Evolutionary conservation across 768 basidiomycete genomes (phyloP), one percentile per base, ranked within the genome.

Genomic region (Suillus subalutaceus): DNA sequence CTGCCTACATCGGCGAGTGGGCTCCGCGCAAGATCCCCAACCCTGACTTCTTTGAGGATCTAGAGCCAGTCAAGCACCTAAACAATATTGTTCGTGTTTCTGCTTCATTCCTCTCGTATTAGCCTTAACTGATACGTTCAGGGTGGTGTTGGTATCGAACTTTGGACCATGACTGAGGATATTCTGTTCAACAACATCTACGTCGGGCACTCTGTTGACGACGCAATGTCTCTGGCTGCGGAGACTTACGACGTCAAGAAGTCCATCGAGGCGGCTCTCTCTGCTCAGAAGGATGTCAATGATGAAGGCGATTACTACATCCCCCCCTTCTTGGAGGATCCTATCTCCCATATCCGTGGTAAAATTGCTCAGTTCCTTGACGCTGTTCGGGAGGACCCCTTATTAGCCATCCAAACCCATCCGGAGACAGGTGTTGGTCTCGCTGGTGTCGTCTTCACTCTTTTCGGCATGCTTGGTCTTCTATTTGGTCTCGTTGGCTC

Each of bases 81-180:
- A 83, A 87, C 72, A 93, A 93, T 79, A 97, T 99, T 75, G 92
- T 92, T 68, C 67, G 90, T 79, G 44, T 1, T 37, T 8, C 20
- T 13, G 6, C 2, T n/a, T 13, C 16, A 13, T 41, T 18, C 23
- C 15, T 9, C 3, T 30, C 41, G 44, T 65, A n/a, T 58, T 71
- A 1, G 74, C 4, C 16, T 40, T 23, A 16, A 15, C 12, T 64
- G 59, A 66, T n/a, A 1, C 58, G 26, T 64, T 18, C 66, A 92
- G 91, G 93, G 94, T 71, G 96, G 95, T 80, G 87, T 97, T 68
- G 96, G 96, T 74, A 96, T 99, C 70, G 97, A 99, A 80, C 89
- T 99, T 72, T 99, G 97, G 97, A 97, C 97, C 56, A 99, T 99
- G 97, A 97, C 96, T 52, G 93, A 93, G 79, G 90, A 93, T 75